phyloP scores from a whole-genome alignment of 257 asterid species.

The Solanum bulbocastanum region DNA sequence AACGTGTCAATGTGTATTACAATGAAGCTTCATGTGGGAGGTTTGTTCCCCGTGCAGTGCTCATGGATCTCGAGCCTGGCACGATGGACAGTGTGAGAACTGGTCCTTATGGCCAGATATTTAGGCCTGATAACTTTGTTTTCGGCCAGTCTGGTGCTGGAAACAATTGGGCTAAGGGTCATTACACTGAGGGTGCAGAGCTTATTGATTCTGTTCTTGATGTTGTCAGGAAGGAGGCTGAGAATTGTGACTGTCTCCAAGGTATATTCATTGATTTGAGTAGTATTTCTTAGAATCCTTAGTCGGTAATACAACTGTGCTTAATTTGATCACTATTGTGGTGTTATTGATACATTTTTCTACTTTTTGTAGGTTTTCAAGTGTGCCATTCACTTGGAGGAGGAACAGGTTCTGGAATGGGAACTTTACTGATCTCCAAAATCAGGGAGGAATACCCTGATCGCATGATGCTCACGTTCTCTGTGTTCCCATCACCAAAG shows the following conservation, averaged over 20 bases:
- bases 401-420: conserved; percentile 92
- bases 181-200: conserved; percentile 87
- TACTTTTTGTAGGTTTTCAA: conserved; percentile 45
- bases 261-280: conserved; percentile 26
- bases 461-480: conserved; percentile 79
- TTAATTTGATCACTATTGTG: background rate
- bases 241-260: conserved; percentile 85
- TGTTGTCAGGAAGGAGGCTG: conserved; percentile 80
- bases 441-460: conserved; percentile 82
- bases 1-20: conserved; percentile 81
- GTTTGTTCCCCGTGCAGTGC: conserved; percentile 91
- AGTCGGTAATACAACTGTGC: background rate
- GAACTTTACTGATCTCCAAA: conserved; percentile 66
- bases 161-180: conserved; percentile 84
- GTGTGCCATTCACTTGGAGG: conserved; percentile 88
- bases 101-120: conserved; percentile 77
- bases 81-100: conserved; percentile 93
- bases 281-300: background rate
- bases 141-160: conserved; percentile 90
- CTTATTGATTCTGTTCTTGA: conserved; percentile 80
- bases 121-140: conserved; percentile 78
- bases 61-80: conserved; percentile 94
- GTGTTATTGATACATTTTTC: background rate
- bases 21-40: conserved; percentile 90
- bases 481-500: conserved; percentile 82